Conservation (phyloP, 352 stramenopile genomes). For the Phytopythium kandeliae region DNA sequence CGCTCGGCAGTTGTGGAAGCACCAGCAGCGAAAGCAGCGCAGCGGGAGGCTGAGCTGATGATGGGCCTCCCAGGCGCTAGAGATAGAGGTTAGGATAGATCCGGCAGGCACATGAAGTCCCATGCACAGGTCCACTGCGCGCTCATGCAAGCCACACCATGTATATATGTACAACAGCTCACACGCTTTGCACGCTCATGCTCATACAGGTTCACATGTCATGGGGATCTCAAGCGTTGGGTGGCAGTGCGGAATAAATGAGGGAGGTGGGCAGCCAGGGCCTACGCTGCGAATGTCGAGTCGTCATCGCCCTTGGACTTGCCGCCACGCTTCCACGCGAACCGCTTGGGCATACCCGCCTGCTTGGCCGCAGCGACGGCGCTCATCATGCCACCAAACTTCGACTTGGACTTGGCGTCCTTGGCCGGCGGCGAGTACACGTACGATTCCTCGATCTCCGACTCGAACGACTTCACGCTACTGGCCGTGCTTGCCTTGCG, state of each 20-base stretch:
- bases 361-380: conserved; percentile 26
- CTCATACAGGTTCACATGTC: conserved; percentile 3
- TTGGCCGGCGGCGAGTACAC: conserved; percentile 25
- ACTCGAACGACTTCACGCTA: conserved; percentile 20
- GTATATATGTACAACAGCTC: conserved; percentile 1
- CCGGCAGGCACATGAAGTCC: background rate
- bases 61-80: background rate
- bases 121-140: background rate
- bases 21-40: background rate
- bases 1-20: conserved; percentile 1
- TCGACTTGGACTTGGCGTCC: conserved; percentile 34
- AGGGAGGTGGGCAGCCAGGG: background rate
- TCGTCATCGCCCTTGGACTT: conserved; percentile 8
- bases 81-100: background rate
- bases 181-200: conserved; percentile 3
- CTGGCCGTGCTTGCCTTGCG: conserved; percentile 14
- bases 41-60: background rate
- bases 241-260: background rate
- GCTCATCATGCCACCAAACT: conserved; percentile 35
- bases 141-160: background rate
- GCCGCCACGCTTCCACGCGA: conserved; percentile 35
- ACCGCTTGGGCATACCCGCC: conserved; percentile 36
- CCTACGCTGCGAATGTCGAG: conserved; percentile 12
- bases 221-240: background rate
- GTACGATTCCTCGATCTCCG: conserved; percentile 27